Conservation (phyloP, 805 yeast species). For the Metschnikowia dekortorum region DNA sequence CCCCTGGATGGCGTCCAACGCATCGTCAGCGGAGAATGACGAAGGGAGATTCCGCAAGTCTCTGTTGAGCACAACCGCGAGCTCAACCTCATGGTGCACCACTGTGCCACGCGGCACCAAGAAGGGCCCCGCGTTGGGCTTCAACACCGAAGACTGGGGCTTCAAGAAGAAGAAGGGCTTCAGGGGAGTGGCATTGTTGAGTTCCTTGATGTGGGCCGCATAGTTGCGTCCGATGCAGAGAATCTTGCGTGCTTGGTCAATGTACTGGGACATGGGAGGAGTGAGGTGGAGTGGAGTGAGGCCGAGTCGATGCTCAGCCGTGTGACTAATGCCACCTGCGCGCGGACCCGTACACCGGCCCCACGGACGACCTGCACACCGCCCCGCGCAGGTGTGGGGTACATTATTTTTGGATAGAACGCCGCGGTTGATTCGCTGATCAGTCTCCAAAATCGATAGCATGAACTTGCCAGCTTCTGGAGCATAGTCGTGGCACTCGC, state of each 20-base stretch:
- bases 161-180: slow-evolving; percentile 92
- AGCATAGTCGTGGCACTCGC: neutral
- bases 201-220: slow-evolving; percentile 91
- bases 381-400: too few relatives aligned
- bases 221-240: slow-evolving; percentile 96
- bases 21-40: slow-evolving; percentile 57
- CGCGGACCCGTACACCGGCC: too few relatives aligned
- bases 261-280: slow-evolving; percentile 32
- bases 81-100: slow-evolving; percentile 91
- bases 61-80: slow-evolving; percentile 72
- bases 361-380: too few relatives aligned
- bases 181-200: slow-evolving; percentile 73
- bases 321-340: too few relatives aligned
- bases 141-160: slow-evolving; percentile 74
- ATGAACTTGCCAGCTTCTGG: neutral
- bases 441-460: too few relatives aligned
- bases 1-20: slow-evolving; percentile 76
- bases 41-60: slow-evolving; percentile 59
- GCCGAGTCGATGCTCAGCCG: too few relatives aligned
- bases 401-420: too few relatives aligned
- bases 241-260: slow-evolving; percentile 67
- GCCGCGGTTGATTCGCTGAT: too few relatives aligned
- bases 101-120: slow-evolving; percentile 74
- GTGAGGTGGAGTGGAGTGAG: too few relatives aligned
- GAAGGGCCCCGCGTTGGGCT: slow-evolving; percentile 63